Percentiles rank a stretch among this genome's conserved stretches.
These are phyloP conservation scores for Beta vulgaris DNA, from an alignment of 148 eudicot genomes.

Conservation along the genomic window DNA sequence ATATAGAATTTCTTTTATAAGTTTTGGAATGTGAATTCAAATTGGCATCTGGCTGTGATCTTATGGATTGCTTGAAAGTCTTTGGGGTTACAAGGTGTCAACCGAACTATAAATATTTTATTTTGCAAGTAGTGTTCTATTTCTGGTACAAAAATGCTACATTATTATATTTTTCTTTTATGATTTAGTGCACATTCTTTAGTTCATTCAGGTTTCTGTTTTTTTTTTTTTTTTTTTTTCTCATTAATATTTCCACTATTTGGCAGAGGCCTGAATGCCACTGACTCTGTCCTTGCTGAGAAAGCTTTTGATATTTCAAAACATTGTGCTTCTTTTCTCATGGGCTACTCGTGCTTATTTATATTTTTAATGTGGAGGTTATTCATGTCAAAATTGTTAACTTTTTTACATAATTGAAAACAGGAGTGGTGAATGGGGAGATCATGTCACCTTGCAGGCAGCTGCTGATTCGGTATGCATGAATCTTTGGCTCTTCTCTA, in stretches of 20 bases:
- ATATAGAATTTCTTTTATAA: neutral
- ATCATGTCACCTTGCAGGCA: slow-evolving; percentile 52
- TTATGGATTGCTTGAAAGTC: neutral
- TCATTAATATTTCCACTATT: too few species aligned
- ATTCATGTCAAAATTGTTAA: neutral
- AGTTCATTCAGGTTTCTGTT: neutral
- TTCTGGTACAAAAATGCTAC: neutral
- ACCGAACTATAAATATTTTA: neutral
- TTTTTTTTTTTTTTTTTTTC: neutral
- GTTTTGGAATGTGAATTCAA: neutral
- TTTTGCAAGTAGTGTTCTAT: neutral
- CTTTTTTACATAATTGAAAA: slow-evolving; percentile 17
- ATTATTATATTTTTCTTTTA: neutral
- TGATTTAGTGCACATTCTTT: neutral
- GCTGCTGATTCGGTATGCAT: slow-evolving; percentile 40
- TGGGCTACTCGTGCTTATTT: neutral
- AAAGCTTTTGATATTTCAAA: too few species aligned
- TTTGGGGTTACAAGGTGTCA: neutral
- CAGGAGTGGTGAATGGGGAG: slow-evolving; percentile 81
- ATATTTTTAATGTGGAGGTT: neutral
- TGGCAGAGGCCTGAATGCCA: too few species aligned
- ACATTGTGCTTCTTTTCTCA: neutral
- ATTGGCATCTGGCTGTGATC: neutral
- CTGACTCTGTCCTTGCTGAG: neutral
- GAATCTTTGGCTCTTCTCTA: neutral